Evolutionary conservation across 2,329 filamentous ascomycete species (phyloP).

Genomic region (Cadophora malorum): DNA sequence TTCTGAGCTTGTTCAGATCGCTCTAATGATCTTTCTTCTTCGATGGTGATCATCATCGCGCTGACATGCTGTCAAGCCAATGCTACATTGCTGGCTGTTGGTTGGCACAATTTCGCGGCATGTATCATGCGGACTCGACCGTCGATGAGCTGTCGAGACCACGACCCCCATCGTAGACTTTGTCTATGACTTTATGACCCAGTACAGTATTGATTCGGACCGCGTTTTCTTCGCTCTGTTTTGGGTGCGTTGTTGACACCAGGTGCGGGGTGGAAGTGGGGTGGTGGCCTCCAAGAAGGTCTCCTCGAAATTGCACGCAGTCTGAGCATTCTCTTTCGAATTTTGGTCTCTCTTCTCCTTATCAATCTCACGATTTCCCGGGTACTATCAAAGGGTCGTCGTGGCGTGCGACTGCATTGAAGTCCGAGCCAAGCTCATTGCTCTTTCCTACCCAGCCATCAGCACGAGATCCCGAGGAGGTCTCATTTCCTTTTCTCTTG

Average conservation of each 20-base stretch:
- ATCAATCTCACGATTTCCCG: neutral
- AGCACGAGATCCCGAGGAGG: neutral
- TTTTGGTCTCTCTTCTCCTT: neutral
- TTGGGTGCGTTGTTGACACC: neutral
- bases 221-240: neutral
- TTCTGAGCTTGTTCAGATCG: too few relatives aligned
- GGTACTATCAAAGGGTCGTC: neutral
- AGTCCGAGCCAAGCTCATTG: neutral
- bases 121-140: too few relatives aligned
- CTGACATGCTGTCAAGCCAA: too few relatives aligned
- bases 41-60: too few relatives aligned
- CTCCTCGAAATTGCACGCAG: neutral
- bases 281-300: neutral
- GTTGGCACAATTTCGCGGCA: too few relatives aligned
- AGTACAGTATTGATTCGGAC: neutral
- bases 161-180: too few relatives aligned
- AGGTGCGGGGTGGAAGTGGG: conserved; percentile 4
- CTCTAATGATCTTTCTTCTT: too few relatives aligned
- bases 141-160: too few relatives aligned
- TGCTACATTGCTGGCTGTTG: too few relatives aligned
- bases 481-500: neutral
- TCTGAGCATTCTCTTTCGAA: neutral
- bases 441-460: neutral
- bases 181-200: too few relatives aligned
- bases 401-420: neutral